Evolutionary conservation across 345 rosid species (phyloP).

Genomic region (Dipteronia dyeriana): DNA sequence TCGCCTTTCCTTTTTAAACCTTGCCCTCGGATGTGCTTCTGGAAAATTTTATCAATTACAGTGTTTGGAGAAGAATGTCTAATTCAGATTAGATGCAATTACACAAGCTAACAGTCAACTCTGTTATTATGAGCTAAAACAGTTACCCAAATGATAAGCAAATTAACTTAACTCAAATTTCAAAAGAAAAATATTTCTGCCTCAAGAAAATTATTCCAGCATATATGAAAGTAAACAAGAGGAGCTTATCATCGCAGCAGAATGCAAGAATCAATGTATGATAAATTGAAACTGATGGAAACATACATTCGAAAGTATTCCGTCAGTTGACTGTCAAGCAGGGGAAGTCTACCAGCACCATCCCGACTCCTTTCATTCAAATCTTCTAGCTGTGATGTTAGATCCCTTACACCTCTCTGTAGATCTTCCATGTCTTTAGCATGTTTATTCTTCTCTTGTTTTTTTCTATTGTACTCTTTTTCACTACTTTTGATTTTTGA

Average conservation of each 20-base stretch:
- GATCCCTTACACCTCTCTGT: conserved; percentile 67
- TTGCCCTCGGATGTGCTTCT: not conserved
- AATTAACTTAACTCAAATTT: not conserved
- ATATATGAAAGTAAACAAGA: not conserved
- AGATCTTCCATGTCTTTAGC: conserved; percentile 62
- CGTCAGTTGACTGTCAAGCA: conserved; percentile 74
- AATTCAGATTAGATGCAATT: not conserved
- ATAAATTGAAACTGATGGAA: conserved; percentile 14
- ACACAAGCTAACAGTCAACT: not conserved
- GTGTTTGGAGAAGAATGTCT: not conserved
- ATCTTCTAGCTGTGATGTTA: conserved; percentile 65
- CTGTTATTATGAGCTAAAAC: not conserved
- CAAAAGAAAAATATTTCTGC: not conserved
- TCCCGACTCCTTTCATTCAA: conserved; percentile 81
- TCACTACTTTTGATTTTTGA: conserved; percentile 78
- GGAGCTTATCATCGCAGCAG: not conserved
- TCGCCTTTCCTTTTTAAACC: too few relatives aligned
- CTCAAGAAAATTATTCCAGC: not conserved
- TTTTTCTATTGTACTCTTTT: conserved; percentile 80
- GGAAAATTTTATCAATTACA: not conserved
- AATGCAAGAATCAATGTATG: not conserved
- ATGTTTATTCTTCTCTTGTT: conserved; percentile 73
- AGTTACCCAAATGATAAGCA: not conserved
- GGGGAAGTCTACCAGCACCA: conserved; percentile 71
- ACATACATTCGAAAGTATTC: conserved; percentile 90